phyloP scores from a whole-genome alignment of 139 green algal genomes.

The Coelastrella sp. region DNA sequence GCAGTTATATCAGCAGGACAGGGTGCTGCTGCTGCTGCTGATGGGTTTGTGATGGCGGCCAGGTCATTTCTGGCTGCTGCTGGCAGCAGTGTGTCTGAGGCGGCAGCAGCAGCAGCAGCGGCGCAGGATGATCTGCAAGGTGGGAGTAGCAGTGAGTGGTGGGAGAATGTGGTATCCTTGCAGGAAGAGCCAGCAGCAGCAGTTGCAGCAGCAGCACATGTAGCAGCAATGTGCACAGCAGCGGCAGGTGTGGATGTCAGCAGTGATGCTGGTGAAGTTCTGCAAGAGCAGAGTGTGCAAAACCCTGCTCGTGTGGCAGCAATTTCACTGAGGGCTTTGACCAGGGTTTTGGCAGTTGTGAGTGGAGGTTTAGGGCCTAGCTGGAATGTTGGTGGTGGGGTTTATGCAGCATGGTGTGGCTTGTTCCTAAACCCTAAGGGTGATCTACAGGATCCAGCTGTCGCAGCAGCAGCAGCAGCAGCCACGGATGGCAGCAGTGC shows the following conservation, averaged over 20 bases:
- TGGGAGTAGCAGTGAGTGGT: background rate
- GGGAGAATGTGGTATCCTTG: background rate
- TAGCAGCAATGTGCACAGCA: background rate
- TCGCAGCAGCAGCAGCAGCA: slow-evolving; percentile 13
- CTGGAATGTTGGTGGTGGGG: background rate
- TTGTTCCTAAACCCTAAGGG: slow-evolving; percentile 5
- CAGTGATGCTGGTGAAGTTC: background rate
- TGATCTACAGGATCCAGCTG: slow-evolving; percentile 11
- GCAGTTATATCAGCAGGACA: background rate
- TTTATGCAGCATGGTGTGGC: slow-evolving; percentile 35
- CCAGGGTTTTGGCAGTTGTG: background rate
- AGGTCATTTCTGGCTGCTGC: background rate
- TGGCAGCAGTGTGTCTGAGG: background rate
- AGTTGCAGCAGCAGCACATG: slow-evolving; percentile 33
- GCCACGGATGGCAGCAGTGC: background rate
- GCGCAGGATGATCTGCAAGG: background rate
- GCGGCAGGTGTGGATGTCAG: background rate
- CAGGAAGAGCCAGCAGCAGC: background rate
- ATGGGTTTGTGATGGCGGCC: slow-evolving; percentile 1
- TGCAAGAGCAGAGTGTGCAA: background rate
- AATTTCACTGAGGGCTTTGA: background rate
- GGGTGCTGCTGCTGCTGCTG: background rate
- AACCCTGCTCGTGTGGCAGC: slow-evolving; percentile 5
- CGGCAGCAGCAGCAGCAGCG: slow-evolving; percentile 1
- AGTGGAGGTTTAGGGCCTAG: background rate